Base-by-base conservation (phyloP, 2,329 filamentous ascomycete genomes). In the Aspergillus versicolor region DNA sequence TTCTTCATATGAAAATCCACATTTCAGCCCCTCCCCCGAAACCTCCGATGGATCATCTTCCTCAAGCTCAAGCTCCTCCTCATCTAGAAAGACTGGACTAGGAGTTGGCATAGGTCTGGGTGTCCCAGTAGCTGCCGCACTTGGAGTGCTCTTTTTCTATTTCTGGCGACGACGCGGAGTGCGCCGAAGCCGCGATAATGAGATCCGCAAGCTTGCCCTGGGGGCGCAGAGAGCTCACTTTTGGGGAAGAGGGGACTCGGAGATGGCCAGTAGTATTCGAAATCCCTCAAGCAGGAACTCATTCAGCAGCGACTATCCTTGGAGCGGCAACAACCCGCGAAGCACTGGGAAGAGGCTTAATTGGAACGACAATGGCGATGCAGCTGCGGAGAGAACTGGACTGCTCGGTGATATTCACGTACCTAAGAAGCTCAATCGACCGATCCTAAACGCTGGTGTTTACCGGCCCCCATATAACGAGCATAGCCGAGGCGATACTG, bases 51-150 rank as follows among this genome's bases (percentile, higher is more conserved):
- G 30, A 17, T 37, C 27, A 24, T 24, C 44, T 40, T 60, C 64
- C 3, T 55, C 61, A 34, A 54, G 61, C 7, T 54, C 55, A 9
- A 61, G 59, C 7, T 59, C 67, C 17, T 72, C 73, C 8, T 63
- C 64, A 9, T 59, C 70, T 8, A 77, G 77, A 59, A 82, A 80
- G 47, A 73, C 88, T 4, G 86, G 86, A 1, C 75, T 90, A 0
- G 87, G 87, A 0, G 73, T 88, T 2, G 88, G 88, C 0, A 68
- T 91, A 1, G 87, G 88, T 1, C 72, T 91, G 1, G 88, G 87
- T 1, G 67, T 88, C 1, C 75, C 82, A 0, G 75, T 83, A 1
- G 65, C 84, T 2, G 59, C 85, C 8, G 71, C 77, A 0, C 73
- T 81, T 0, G 61, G 81, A 2, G 22, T 84, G 1, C 63, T 82